Evolutionary conservation across 192 early-diverging fungal species (phyloP).

Genomic region (Coemansia sp.): DNA sequence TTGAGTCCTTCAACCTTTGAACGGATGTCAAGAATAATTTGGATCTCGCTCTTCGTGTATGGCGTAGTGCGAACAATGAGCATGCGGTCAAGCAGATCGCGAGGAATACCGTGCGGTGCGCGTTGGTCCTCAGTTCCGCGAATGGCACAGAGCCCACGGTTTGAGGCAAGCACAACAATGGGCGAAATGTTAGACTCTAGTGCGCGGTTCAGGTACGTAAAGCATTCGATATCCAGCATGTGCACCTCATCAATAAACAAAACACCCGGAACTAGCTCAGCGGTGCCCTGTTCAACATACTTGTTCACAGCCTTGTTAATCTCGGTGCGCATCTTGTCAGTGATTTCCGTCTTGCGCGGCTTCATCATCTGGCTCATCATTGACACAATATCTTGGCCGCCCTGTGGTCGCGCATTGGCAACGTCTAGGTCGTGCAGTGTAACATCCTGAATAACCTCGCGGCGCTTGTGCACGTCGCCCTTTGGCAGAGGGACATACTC

Average conservation of each 20-base stretch:
- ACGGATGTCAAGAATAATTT: conserved; percentile 87
- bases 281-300: conserved; percentile 97
- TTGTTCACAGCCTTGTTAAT: conserved; percentile 99
- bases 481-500: conserved; percentile 97
- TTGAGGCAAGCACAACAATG: conserved; percentile 97
- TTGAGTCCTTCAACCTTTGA: conserved; percentile 86
- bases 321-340: conserved; percentile 94
- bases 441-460: conserved; percentile 97
- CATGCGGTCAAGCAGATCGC: conserved; percentile 93
- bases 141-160: conserved; percentile 87
- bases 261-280: conserved; percentile 96
- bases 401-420: conserved; percentile 94
- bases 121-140: conserved; percentile 74
- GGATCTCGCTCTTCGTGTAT: conserved; percentile 88
- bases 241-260: conserved; percentile 99
- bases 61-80: conserved; percentile 94
- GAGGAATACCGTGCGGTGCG: conserved; percentile 92
- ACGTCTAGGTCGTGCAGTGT: conserved; percentile 97
- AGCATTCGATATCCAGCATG: conserved; percentile 99
- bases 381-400: conserved; percentile 97
- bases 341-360: conserved; percentile 99
- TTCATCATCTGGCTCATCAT: conserved; percentile 99
- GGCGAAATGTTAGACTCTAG: conserved; percentile 93
- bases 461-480: conserved; percentile 98
- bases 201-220: conserved; percentile 98